Conservation (phyloP, 371 early-diverging fungal genomes). For the Smittium culicis region DNA sequence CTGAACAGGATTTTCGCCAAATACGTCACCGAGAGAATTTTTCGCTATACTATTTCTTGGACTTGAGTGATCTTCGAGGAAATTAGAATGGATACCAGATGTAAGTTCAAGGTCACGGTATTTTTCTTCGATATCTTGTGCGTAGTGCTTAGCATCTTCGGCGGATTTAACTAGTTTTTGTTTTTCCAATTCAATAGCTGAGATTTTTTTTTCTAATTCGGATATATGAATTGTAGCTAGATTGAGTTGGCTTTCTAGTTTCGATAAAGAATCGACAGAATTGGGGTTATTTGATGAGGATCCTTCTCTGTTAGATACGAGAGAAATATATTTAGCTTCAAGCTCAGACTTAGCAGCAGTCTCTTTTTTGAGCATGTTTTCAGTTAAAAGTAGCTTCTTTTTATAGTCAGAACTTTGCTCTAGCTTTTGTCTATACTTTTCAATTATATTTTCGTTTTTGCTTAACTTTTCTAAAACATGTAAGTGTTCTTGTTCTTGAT, state of each 20-base stretch:
- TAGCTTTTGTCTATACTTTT: slow-evolving; percentile 86
- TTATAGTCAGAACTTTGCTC: slow-evolving; percentile 71
- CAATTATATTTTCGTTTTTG: slow-evolving; percentile 81
- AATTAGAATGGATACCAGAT: slow-evolving; percentile 8
- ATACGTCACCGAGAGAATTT: background rate
- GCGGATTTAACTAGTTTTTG: slow-evolving; percentile 49
- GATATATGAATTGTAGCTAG: slow-evolving; percentile 51
- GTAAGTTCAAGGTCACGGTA: slow-evolving; percentile 68
- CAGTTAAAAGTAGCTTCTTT: slow-evolving; percentile 57
- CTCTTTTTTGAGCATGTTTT: slow-evolving; percentile 55
- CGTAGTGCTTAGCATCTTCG: slow-evolving; percentile 53
- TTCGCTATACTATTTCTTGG: slow-evolving; percentile 36
- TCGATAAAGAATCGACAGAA: slow-evolving; percentile 65
- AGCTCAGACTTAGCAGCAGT: slow-evolving; percentile 51
- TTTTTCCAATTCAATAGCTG: slow-evolving; percentile 35
- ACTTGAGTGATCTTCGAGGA: slow-evolving; percentile 28
- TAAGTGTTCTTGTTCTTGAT: slow-evolving; percentile 77
- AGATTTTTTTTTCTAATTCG: slow-evolving; percentile 49
- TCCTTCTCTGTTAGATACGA: slow-evolving; percentile 58
- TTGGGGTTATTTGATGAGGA: slow-evolving; percentile 70
- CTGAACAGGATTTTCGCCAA: slow-evolving; percentile 37
- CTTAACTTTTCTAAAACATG: slow-evolving; percentile 76
- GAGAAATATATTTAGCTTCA: slow-evolving; percentile 75
- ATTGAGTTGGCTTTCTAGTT: slow-evolving; percentile 56
- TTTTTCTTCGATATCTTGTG: slow-evolving; percentile 60